Evolutionary conservation across 1,139 yeast species (phyloP).

Genomic region (Yamadazyma trypodendri): DNA sequence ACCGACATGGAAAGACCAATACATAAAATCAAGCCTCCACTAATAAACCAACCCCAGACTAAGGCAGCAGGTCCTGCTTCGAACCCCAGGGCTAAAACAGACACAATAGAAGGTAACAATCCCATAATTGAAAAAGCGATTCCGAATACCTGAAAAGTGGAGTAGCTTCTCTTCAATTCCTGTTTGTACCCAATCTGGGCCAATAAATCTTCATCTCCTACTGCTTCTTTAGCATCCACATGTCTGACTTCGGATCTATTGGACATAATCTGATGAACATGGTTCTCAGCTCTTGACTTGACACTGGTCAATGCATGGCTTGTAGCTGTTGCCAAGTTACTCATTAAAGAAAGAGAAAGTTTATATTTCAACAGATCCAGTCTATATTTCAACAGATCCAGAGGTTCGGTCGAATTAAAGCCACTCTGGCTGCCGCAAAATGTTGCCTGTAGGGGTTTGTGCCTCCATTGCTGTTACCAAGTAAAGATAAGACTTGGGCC

Average conservation of each 20-base stretch:
- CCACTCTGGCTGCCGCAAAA: too few species aligned
- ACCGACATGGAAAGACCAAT: slow-evolving; percentile 67
- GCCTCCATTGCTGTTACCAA: too few species aligned
- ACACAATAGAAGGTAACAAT: slow-evolving; percentile 45
- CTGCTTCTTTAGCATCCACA: slow-evolving; percentile 27
- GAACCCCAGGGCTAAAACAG: slow-evolving; percentile 32
- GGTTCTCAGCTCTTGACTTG: slow-evolving; percentile 21
- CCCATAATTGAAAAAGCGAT: slow-evolving; percentile 57
- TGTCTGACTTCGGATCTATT: slow-evolving; percentile 25
- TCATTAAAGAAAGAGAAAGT: not conserved
- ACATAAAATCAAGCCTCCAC: slow-evolving; percentile 55
- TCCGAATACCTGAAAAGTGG: slow-evolving; percentile 52
- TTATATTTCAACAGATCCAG: not conserved
- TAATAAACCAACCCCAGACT: slow-evolving; percentile 72
- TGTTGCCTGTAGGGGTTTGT: too few species aligned
- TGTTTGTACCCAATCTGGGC: slow-evolving; percentile 56
- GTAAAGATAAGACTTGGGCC: too few species aligned
- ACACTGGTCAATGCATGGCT: slow-evolving; percentile 13
- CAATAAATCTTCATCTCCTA: slow-evolving; percentile 45
- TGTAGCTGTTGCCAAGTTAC: slow-evolving; percentile 5
- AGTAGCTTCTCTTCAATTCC: slow-evolving; percentile 46
- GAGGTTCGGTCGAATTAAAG: too few species aligned
- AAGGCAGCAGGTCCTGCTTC: slow-evolving; percentile 48
- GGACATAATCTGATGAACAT: slow-evolving; percentile 23
- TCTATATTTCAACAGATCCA: too few species aligned